Conservation (phyloP, 2,329 filamentous ascomycete species). For the Aspergillus tanneri region DNA sequence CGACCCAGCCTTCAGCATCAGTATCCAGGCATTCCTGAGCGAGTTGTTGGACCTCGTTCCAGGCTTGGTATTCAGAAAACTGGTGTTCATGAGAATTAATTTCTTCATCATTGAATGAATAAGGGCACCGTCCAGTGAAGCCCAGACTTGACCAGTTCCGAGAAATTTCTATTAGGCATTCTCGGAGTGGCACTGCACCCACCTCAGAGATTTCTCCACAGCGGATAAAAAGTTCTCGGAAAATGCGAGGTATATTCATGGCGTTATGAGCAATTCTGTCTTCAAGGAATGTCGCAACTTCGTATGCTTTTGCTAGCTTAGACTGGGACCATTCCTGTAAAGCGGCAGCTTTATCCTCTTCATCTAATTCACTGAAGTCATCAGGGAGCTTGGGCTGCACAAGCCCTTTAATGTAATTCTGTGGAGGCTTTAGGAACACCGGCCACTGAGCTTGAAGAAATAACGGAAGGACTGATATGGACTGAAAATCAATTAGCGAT, state of each 20-base stretch:
- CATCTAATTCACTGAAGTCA: slow-evolving; percentile 31
- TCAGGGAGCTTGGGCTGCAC: slow-evolving; percentile 26
- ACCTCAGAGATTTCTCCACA: slow-evolving; percentile 29
- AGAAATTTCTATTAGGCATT: slow-evolving; percentile 35
- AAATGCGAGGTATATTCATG: slow-evolving; percentile 29
- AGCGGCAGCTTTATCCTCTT: slow-evolving; percentile 18
- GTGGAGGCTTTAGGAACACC: slow-evolving; percentile 25
- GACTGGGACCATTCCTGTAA: slow-evolving; percentile 19
- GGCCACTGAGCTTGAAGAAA: slow-evolving; percentile 32
- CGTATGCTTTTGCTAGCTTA: slow-evolving; percentile 32
- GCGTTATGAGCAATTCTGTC: slow-evolving; percentile 24
- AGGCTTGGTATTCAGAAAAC: slow-evolving; percentile 33
- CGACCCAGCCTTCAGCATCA: slow-evolving; percentile 39
- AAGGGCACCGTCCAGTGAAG: slow-evolving; percentile 30
- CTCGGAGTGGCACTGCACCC: slow-evolving; percentile 33
- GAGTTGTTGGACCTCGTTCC: slow-evolving; percentile 26
- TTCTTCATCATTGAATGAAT: slow-evolving; percentile 29
- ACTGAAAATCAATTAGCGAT: slow-evolving; percentile 29
- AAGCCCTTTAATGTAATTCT: slow-evolving; percentile 20
- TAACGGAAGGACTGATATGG: slow-evolving; percentile 24
- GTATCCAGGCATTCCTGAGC: slow-evolving; percentile 31
- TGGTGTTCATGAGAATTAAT: slow-evolving; percentile 27
- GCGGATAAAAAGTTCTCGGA: slow-evolving; percentile 34
- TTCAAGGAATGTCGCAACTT: slow-evolving; percentile 25
- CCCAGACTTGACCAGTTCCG: slow-evolving; percentile 26